Evolutionary conservation across 2,329 filamentous ascomycete species (phyloP).

Genomic region (Cryphonectria parasitica): DNA sequence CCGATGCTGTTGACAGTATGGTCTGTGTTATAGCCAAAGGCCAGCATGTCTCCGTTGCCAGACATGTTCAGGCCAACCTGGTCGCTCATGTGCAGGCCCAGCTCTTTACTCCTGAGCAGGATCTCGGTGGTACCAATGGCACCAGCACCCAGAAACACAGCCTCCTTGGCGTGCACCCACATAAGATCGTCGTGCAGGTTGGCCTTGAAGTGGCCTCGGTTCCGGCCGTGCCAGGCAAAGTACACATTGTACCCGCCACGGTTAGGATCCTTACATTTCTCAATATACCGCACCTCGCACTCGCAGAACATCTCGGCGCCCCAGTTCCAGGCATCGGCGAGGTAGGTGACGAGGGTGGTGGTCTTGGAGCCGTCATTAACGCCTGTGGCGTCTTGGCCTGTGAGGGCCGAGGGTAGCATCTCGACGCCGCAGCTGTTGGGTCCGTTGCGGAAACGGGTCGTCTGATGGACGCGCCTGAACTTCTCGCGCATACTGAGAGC

Average conservation of each 20-base stretch:
- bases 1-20: conserved; percentile 61
- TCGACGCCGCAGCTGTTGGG: conserved; percentile 67
- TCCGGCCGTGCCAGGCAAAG: conserved; percentile 66
- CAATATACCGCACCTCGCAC: conserved; percentile 67
- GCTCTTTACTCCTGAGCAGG: conserved; percentile 60
- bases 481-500: conserved; percentile 54
- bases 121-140: conserved; percentile 69
- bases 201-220: conserved; percentile 57
- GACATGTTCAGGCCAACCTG: conserved; percentile 63
- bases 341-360: conserved; percentile 67
- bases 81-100: conserved; percentile 62
- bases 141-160: conserved; percentile 69
- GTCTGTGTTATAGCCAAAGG: conserved; percentile 67
- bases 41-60: conserved; percentile 69
- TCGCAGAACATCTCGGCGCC: conserved; percentile 73
- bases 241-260: conserved; percentile 64
- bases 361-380: conserved; percentile 71
- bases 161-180: conserved; percentile 68
- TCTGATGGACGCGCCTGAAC: conserved; percentile 62
- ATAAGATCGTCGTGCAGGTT: conserved; percentile 63
- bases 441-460: conserved; percentile 64
- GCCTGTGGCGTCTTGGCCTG: conserved; percentile 66
- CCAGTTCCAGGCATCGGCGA: conserved; percentile 73
- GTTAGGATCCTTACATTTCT: conserved; percentile 48
- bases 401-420: conserved; percentile 63